phyloP scores from a whole-genome alignment of 495 filamentous ascomycete species.

The Tuber brumale region DNA sequence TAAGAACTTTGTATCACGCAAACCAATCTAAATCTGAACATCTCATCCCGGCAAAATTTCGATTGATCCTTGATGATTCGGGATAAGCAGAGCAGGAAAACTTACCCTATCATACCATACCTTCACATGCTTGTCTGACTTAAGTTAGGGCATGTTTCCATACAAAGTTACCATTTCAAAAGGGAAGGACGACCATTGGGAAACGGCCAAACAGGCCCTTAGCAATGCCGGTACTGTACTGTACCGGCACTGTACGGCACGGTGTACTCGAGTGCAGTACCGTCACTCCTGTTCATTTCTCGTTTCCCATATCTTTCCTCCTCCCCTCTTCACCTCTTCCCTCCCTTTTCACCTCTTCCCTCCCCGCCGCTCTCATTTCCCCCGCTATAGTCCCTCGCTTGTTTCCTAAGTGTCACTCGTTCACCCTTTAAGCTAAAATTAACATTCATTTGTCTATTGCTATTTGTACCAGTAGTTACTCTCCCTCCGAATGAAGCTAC shows the following conservation, averaged over 20 bases:
- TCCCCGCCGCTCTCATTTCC: not conserved
- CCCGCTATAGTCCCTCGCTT: constrained; percentile 19
- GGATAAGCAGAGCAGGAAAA: too few relatives aligned
- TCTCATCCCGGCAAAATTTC: not conserved
- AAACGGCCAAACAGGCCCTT: too few relatives aligned
- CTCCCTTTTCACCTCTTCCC: constrained; percentile 5
- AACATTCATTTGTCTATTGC: constrained; percentile 5
- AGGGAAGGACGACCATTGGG: too few relatives aligned
- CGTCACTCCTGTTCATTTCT: constrained; percentile 25
- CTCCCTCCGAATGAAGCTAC: not conserved
- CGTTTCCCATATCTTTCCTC: constrained; percentile 13
- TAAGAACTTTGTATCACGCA: not conserved
- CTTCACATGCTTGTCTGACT: not conserved
- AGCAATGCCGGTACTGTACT: too few relatives aligned
- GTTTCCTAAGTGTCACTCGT: not conserved
- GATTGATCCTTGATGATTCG: not conserved
- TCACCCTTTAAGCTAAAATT: not conserved
- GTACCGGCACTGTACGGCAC: too few relatives aligned
- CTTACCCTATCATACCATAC: not conserved
- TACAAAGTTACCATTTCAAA: too few relatives aligned
- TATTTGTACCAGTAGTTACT: not conserved
- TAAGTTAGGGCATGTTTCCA: too few relatives aligned
- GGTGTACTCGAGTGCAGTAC: too few relatives aligned
- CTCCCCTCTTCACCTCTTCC: not conserved
- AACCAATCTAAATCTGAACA: not conserved